Base-by-base conservation (phyloP, 179 eudicot genomes). In the Silene vulgaris region DNA sequence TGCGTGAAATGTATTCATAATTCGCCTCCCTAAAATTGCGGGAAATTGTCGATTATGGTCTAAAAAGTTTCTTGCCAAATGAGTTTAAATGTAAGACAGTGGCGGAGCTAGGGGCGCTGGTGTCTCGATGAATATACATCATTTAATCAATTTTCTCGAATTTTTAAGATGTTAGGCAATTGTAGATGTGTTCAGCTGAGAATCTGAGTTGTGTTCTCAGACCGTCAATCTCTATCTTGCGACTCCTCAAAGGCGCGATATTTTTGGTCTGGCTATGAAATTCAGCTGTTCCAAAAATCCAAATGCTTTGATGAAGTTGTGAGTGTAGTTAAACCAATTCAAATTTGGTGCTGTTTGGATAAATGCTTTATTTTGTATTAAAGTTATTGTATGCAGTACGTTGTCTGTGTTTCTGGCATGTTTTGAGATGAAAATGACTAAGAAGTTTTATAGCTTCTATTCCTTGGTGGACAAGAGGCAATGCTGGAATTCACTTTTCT, bases 401-500 rank as follows among this genome's bases (percentile, higher is more conserved):
- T 52, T 2, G 12, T 68, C 6, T 2, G 28, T 2, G 7, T 68
- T 32, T 65, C 48, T 66, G 32, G 19, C 70, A 5, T 66, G 70
- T 19, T 30, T 32, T 13, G 11, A n/a, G 48, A 62, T 61, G 13
- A 23, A 11, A 32, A 32, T 32, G 35, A 32, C 35, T 20, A 2
- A 0, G 43, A 7, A 37, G 43, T 9, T 37, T 37, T 0, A 37
- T 7, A 37, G 8, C 1, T 5, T 21, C 14, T 62, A 2, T 23
- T 21, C 14, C 14, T 21, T 9, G n/a, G 32, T 62, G 66, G 23
- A 62, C 66, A 21, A 1, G 50, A 56, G 71, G 30, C 16, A 50
- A 17, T 77, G 5, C 21, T 62, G 23, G 56, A 72, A 13, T 52
- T 52, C 48, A 73, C 29, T 21, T 73, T 37, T 65, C 56, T n/a